phyloP scores from a whole-genome alignment of 192 early-diverging fungal species.

The Backusella westeae region DNA sequence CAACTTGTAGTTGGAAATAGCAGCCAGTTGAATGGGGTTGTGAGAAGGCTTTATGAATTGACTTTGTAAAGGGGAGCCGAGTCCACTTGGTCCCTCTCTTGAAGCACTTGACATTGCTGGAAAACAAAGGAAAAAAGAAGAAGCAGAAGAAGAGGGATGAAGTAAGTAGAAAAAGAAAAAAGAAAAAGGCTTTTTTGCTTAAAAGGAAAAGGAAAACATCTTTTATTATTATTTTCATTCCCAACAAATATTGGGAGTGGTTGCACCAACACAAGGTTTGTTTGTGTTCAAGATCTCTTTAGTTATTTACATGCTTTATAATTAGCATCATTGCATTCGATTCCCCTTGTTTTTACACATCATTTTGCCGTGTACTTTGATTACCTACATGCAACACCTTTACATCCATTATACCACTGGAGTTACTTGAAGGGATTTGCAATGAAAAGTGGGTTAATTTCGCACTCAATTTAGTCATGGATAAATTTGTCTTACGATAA shows the following conservation, averaged over 20 bases:
- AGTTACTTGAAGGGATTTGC: not conserved
- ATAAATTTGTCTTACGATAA: not conserved
- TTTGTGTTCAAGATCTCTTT: not conserved
- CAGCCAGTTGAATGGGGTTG: constrained; percentile 40
- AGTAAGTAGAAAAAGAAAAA: not conserved
- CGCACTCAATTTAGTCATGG: not conserved
- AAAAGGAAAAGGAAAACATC: constrained; percentile 1
- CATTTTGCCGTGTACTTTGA: not conserved
- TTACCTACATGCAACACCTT: not conserved
- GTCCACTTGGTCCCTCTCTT: not conserved
- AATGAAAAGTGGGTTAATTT: not conserved
- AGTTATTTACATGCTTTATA: not conserved
- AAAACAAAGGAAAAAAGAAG: not conserved
- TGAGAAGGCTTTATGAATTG: constrained; percentile 21
- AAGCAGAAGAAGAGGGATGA: not conserved
- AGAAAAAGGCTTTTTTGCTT: not conserved
- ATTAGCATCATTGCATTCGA: not conserved
- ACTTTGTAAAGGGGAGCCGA: not conserved
- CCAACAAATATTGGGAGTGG: constrained; percentile 7
- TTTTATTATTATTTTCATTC: constrained; percentile 7
- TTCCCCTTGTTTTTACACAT: not conserved
- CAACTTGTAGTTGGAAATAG: constrained; percentile 42
- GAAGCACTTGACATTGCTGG: not conserved
- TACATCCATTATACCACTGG: not conserved
- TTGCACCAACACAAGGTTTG: constrained; percentile 7